Evolutionary conservation across 768 basidiomycete species (phyloP).

Genomic region (Pholiota conissans): DNA sequence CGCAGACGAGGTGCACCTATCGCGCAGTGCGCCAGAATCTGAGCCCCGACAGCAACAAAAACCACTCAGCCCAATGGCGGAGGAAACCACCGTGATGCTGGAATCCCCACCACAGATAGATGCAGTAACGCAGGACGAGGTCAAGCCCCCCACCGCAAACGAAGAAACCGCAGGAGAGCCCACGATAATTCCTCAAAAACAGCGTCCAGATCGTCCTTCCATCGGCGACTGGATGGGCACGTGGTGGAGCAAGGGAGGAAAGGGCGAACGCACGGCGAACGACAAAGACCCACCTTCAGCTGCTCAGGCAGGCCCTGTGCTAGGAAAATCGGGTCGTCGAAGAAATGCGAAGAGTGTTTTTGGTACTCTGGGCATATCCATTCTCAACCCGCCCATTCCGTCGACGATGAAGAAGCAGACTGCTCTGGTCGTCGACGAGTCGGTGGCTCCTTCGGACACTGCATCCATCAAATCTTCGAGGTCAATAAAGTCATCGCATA

Average conservation of each 20-base stretch:
- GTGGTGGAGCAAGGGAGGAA: slow-evolving; percentile 67
- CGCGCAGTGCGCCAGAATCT: slow-evolving; percentile 36
- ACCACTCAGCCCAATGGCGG: slow-evolving; percentile 34
- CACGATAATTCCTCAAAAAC: slow-evolving; percentile 23
- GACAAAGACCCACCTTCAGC: slow-evolving; percentile 22
- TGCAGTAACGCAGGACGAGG: slow-evolving; percentile 1
- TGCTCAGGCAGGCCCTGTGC: slow-evolving; percentile 10
- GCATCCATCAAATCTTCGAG: slow-evolving; percentile 33
- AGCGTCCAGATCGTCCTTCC: slow-evolving; percentile 47
- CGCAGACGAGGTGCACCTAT: slow-evolving; percentile 42
- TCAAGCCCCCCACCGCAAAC: slow-evolving; percentile 2
- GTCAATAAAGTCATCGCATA: slow-evolving; percentile 17
- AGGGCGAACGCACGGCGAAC: slow-evolving; percentile 18
- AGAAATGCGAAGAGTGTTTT: slow-evolving; percentile 66
- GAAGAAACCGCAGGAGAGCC: slow-evolving; percentile 17
- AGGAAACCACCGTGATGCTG: slow-evolving; percentile 24
- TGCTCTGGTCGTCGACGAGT: slow-evolving; percentile 14
- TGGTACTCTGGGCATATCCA: slow-evolving; percentile 68
- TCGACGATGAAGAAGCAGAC: slow-evolving; percentile 22
- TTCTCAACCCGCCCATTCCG: slow-evolving; percentile 47
- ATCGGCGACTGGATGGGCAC: slow-evolving; percentile 80
- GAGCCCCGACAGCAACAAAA: slow-evolving; percentile 19
- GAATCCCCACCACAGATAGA: slow-evolving; percentile 13
- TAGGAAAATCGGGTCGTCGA: slow-evolving; percentile 29
- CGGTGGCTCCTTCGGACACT: slow-evolving; percentile 27